phyloP scores from a whole-genome alignment of 768 basidiomycete genomes.

The Lentinula raphanica region DNA sequence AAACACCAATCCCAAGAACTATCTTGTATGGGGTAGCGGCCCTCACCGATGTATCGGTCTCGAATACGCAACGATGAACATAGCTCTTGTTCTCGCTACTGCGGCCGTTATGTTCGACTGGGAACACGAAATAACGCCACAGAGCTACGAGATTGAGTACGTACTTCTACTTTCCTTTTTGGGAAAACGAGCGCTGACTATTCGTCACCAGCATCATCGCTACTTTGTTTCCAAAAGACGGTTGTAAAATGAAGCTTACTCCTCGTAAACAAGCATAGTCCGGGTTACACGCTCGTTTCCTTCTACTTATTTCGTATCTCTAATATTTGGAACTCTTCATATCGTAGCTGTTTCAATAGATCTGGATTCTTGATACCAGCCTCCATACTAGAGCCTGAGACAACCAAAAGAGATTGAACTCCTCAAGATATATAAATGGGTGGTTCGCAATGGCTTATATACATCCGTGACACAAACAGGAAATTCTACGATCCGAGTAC shows the following conservation, averaged over 20 bases:
- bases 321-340: not conserved
- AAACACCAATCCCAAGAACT: conserved; percentile 86
- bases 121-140: conserved; percentile 78
- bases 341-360: not conserved
- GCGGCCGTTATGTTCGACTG: conserved; percentile 78
- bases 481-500: too few relatives aligned
- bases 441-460: too few relatives aligned
- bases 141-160: conserved; percentile 77
- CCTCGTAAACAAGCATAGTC: conserved; percentile 37
- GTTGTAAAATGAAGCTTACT: conserved; percentile 73
- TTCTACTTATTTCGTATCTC: conserved; percentile 4
- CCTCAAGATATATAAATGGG: too few relatives aligned
- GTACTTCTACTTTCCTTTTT: conserved; percentile 25
- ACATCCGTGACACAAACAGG: too few relatives aligned
- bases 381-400: not conserved
- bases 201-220: conserved; percentile 70
- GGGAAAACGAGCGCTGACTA: conserved; percentile 7
- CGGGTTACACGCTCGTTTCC: not conserved
- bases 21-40: conserved; percentile 91
- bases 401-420: too few relatives aligned
- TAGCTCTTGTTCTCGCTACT: conserved; percentile 78
- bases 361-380: not conserved
- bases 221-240: conserved; percentile 96
- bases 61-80: conserved; percentile 92
- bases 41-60: conserved; percentile 90